Evolutionary conservation across 192 early-diverging fungal genomes (phyloP).

Genomic region (Rhizophagus prolifer): DNA sequence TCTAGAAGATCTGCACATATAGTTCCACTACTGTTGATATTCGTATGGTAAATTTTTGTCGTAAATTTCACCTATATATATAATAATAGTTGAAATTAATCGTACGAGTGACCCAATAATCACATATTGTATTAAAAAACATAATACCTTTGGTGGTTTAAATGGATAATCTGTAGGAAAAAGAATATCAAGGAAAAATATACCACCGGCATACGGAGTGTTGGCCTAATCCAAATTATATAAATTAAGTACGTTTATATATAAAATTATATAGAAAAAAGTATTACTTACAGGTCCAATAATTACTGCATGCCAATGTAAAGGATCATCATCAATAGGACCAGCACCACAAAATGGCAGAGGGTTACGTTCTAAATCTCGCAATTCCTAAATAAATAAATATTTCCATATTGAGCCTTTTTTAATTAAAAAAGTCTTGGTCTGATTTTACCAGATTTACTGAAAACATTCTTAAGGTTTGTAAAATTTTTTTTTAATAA

Average conservation of each 20-base stretch:
- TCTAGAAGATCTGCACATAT: slow-evolving; percentile 98
- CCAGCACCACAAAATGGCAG: slow-evolving; percentile 97
- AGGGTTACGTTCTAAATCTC: slow-evolving; percentile 94
- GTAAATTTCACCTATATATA: slow-evolving; percentile 80
- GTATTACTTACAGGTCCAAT: slow-evolving; percentile 83
- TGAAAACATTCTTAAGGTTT: too few relatives aligned
- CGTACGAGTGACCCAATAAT: not conserved
- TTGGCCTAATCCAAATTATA: slow-evolving; percentile 59
- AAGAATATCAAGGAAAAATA: slow-evolving; percentile 96
- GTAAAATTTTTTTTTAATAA: too few relatives aligned
- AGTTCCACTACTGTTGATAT: slow-evolving; percentile 97
- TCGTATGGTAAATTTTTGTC: slow-evolving; percentile 97
- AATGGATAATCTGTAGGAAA: slow-evolving; percentile 99
- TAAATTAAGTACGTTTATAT: too few relatives aligned
- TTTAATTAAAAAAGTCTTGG: too few relatives aligned
- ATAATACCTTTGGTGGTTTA: slow-evolving; percentile 91
- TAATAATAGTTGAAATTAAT: not conserved
- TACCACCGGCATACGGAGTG: slow-evolving; percentile 89
- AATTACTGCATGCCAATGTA: slow-evolving; percentile 98
- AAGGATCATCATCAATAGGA: slow-evolving; percentile 86
- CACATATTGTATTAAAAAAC: not conserved
- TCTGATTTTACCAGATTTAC: too few relatives aligned
- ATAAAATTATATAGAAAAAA: not conserved
- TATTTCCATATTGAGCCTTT: too few relatives aligned
- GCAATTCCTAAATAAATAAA: slow-evolving; percentile 92